Conservation (phyloP, 2,329 filamentous ascomycete species). For the Diaporthe sp. region DNA sequence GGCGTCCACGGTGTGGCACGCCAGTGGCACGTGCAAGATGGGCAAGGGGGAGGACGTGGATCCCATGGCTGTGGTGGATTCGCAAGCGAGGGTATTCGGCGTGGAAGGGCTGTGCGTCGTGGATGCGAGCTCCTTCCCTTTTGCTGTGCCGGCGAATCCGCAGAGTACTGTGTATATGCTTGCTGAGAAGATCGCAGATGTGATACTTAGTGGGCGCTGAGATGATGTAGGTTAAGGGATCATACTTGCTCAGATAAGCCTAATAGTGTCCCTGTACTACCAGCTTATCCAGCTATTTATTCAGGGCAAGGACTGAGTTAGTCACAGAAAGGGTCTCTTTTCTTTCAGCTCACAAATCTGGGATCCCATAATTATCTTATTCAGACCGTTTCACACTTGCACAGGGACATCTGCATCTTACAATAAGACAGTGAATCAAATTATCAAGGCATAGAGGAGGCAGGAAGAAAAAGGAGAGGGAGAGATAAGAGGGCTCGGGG, state of each 20-base stretch:
- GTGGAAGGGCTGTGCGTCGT: conserved; percentile 60
- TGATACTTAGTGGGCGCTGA: conserved; percentile 43
- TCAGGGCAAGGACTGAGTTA: too few relatives aligned
- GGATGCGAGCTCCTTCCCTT: conserved; percentile 63
- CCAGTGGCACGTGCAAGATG: conserved; percentile 61
- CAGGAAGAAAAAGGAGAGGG: too few relatives aligned
- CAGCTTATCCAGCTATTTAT: not conserved
- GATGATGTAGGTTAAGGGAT: too few relatives aligned
- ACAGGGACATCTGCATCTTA: too few relatives aligned
- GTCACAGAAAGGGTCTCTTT: too few relatives aligned
- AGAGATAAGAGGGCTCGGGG: too few relatives aligned
- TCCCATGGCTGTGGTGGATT: conserved; percentile 58
- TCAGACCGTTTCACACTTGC: too few relatives aligned
- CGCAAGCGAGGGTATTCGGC: conserved; percentile 60
- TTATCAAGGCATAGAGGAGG: too few relatives aligned
- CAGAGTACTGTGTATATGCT: conserved; percentile 67
- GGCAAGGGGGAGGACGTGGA: conserved; percentile 50
- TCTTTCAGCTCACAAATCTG: too few relatives aligned
- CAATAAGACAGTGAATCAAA: too few relatives aligned
- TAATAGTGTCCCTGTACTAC: rapidly evolving
- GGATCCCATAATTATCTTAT: too few relatives aligned
- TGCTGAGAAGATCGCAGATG: conserved; percentile 58
- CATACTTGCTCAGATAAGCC: not conserved
- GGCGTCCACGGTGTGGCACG: conserved; percentile 50
- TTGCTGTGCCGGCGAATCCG: conserved; percentile 61